Evolutionary conservation across 106 monocot genomes (phyloP).

Genomic region (Dendrobium officinale): DNA sequence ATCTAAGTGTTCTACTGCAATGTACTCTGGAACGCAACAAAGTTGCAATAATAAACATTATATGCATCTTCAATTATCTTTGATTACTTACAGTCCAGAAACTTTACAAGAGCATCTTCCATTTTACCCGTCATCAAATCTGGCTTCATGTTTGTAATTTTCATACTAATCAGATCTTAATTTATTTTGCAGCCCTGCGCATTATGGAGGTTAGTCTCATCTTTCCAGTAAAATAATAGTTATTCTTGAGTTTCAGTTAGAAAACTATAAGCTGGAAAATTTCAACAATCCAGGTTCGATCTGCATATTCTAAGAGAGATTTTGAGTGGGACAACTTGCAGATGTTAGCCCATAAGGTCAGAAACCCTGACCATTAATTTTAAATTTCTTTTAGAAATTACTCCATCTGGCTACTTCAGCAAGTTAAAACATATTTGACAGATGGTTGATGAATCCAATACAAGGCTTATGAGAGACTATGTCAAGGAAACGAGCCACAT

Average conservation of each 20-base stretch:
- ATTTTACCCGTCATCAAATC: neutral
- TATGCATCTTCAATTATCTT: neutral
- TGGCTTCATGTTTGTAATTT: neutral
- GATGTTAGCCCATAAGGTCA: conserved; percentile 74
- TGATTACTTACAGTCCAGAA: neutral
- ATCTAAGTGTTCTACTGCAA: too few relatives aligned
- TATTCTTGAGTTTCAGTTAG: neutral
- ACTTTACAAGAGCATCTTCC: too few relatives aligned
- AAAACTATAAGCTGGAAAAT: neutral
- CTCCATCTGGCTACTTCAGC: neutral
- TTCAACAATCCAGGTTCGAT: conserved; percentile 57
- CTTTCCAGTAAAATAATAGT: neutral
- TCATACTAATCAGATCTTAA: neutral
- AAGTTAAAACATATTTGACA: conserved; percentile 16
- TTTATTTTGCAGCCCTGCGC: conserved; percentile 52
- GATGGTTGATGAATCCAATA: conserved; percentile 95
- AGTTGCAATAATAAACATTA: too few relatives aligned
- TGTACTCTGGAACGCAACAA: too few relatives aligned
- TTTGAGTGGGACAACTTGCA: conserved; percentile 94
- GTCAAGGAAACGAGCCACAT: conserved; percentile 68
- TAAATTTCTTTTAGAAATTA: conserved; percentile 4
- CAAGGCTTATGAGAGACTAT: conserved; percentile 83
- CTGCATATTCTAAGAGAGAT: conserved; percentile 80
- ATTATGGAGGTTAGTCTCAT: conserved; percentile 62
- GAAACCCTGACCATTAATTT: neutral